Percentiles rank a stretch among this genome's conserved stretches.
These are phyloP conservation scores for Colletotrichum paranaense DNA, from an alignment of 2,329 filamentous ascomycete species.

Conservation along the genomic window DNA sequence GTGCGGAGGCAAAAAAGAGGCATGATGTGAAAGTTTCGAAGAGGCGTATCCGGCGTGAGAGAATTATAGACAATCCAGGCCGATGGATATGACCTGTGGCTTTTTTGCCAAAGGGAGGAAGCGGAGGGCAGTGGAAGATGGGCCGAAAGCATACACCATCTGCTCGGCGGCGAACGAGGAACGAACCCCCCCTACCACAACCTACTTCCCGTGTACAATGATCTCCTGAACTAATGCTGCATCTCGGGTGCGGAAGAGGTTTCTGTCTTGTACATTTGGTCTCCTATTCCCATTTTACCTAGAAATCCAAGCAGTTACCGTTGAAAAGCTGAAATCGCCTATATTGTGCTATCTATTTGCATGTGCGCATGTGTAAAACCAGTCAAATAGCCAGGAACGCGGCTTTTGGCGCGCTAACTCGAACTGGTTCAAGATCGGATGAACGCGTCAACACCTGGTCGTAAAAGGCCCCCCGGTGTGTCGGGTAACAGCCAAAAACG, in stretches of 20 bases:
- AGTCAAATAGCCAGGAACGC: slow-evolving; percentile 3
- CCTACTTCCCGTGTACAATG: slow-evolving; percentile 54
- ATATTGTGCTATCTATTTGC: no score
- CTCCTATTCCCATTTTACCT: slow-evolving; percentile 38
- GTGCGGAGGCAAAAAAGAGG: slow-evolving; percentile 21
- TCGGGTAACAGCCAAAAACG: no score
- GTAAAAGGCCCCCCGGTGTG: no score
- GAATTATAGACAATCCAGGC: slow-evolving; percentile 30
- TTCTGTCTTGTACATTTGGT: slow-evolving; percentile 44
- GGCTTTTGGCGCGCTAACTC: slow-evolving; percentile 6
- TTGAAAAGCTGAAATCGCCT: slow-evolving; percentile 23
- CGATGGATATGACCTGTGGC: slow-evolving; percentile 25
- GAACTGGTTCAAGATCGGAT: slow-evolving; percentile 2
- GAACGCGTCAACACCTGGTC: background rate
- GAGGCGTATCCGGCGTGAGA: slow-evolving; percentile 27
- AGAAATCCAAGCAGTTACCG: slow-evolving; percentile 38
- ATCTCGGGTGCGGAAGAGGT: slow-evolving; percentile 44
- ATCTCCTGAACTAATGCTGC: slow-evolving; percentile 53
- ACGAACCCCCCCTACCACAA: slow-evolving; percentile 38
- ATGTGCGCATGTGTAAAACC: no score
- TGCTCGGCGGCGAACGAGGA: slow-evolving; percentile 34
- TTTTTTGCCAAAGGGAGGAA: slow-evolving; percentile 28
- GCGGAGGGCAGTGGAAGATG: slow-evolving; percentile 29
- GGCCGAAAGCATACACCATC: slow-evolving; percentile 25
- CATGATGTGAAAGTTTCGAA: slow-evolving; percentile 20